These are phyloP conservation scores for Afroboletus lepidellus DNA, from an alignment of 1,284 basidiomycete genomes.

Conservation along the genomic window DNA sequence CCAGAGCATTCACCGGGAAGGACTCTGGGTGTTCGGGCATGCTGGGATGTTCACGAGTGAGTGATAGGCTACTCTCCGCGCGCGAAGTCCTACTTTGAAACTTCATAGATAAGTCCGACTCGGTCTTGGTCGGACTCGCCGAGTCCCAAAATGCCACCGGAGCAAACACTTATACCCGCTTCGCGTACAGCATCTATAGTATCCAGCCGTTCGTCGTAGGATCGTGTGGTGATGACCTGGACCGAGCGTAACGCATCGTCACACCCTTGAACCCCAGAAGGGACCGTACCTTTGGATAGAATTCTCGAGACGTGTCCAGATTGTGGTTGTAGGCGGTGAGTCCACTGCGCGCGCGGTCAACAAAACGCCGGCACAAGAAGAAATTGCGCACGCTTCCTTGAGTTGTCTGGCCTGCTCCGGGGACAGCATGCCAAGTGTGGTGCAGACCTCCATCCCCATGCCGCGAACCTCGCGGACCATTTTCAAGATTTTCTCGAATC, in stretches of 20 bases:
- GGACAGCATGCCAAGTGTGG: conserved; percentile 94
- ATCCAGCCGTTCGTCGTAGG: conserved; percentile 90
- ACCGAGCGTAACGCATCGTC: conserved; percentile 6
- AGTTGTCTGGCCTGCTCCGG: conserved; percentile 91
- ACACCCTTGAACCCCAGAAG: conserved; percentile 1
- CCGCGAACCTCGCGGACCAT: conserved; percentile 90
- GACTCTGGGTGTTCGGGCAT: conserved; percentile 96
- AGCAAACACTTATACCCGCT: conserved; percentile 96
- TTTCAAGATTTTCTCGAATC: conserved; percentile 89
- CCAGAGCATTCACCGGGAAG: conserved; percentile 96
- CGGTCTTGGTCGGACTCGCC: conserved; percentile 91
- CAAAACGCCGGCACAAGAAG: conserved; percentile 1
- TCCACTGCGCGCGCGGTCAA: conserved; percentile 51
- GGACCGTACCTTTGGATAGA: conserved; percentile 78
- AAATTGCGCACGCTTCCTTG: conserved; percentile 78
- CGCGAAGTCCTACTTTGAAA: conserved; percentile 65
- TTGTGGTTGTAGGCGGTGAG: conserved; percentile 99
- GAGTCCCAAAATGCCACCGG: conserved; percentile 93
- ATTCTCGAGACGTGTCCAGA: conserved; percentile 96
- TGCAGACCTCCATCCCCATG: conserved; percentile 98
- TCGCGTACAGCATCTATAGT: conserved; percentile 91
- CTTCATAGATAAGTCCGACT: conserved; percentile 93
- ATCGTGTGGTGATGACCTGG: conserved; percentile 92
- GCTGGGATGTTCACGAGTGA: conserved; percentile 41
- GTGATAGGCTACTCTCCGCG: background rate